Percentiles rank a stretch among this genome's conserved stretches.
Evolutionary conservation across 306 rosid genomes (phyloP).

Genomic region (Fragaria nilgerrensis): DNA sequence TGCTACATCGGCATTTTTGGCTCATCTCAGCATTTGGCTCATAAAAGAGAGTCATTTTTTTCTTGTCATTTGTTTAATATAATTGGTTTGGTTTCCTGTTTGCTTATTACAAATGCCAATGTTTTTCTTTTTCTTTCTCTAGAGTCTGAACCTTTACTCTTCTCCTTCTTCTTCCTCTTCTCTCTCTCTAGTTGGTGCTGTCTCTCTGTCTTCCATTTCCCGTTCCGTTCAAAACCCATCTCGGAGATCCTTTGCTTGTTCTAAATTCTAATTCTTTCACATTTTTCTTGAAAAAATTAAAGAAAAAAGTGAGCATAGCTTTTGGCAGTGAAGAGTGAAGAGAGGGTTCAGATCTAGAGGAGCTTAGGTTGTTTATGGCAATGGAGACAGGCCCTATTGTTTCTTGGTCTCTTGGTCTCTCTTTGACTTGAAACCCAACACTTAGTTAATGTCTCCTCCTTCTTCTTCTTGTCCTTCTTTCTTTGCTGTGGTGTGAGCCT

Average conservation of each 20-base stretch:
- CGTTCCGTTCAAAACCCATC: constrained; percentile 15
- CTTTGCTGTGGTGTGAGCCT: not conserved
- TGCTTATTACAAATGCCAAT: constrained; percentile 34
- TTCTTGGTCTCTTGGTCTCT: constrained; percentile 46
- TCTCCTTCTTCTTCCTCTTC: not conserved
- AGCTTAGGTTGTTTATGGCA: constrained; percentile 38
- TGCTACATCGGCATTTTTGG: constrained; percentile 50
- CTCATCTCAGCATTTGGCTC: constrained; percentile 18
- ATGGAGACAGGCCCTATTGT: constrained; percentile 33
- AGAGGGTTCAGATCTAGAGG: constrained; percentile 61
- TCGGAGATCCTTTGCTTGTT: constrained; percentile 40
- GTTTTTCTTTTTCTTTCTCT: constrained; percentile 54
- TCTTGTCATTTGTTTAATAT: constrained; percentile 18
- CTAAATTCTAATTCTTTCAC: constrained; percentile 1
- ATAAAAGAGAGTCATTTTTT: not conserved
- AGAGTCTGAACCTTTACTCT: constrained; percentile 28
- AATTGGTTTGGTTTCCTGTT: not conserved
- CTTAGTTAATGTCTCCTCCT: constrained; percentile 10
- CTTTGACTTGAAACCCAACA: constrained; percentile 31
- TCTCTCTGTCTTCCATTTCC: not conserved
- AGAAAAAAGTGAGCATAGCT: constrained; percentile 1
- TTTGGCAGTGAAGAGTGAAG: constrained; percentile 22
- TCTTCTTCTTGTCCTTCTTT: constrained; percentile 18
- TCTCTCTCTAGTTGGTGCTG: constrained; percentile 20
- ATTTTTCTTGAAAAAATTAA: constrained; percentile 12